Evolutionary conservation across 2,329 filamentous ascomycete species (phyloP).

Genomic region (Fusarium penzigii): DNA sequence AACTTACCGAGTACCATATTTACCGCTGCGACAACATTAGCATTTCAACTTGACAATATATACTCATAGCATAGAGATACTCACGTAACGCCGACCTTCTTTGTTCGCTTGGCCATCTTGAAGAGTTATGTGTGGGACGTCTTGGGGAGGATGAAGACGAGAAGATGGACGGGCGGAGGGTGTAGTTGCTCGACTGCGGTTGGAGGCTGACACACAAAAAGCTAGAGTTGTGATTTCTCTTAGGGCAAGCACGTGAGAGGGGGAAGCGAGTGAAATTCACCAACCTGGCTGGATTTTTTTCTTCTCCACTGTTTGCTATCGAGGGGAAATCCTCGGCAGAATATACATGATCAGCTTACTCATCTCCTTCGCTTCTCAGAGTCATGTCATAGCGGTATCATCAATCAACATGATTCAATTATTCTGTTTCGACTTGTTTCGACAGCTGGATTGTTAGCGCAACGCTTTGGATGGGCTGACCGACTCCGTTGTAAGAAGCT

Average conservation of each 20-base stretch:
- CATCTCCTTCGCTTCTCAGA: no score
- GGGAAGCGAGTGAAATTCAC: slow-evolving; percentile 30
- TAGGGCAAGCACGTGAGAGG: slow-evolving; percentile 46
- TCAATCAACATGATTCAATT: slow-evolving; percentile 11
- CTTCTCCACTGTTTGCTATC: neutral
- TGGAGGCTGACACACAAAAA: slow-evolving; percentile 35
- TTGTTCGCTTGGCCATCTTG: slow-evolving; percentile 95
- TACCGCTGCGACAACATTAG: slow-evolving; percentile 54
- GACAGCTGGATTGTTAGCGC: no score
- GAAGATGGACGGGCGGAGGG: slow-evolving; percentile 32
- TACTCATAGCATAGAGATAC: slow-evolving; percentile 25
- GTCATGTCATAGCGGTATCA: neutral
- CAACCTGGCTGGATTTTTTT: slow-evolving; percentile 8
- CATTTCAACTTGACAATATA: slow-evolving; percentile 10
- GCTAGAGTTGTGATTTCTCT: slow-evolving; percentile 43
- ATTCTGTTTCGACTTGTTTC: neutral
- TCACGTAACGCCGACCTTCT: slow-evolving; percentile 92
- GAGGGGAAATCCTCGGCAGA: slow-evolving; percentile 67
- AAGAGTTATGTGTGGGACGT: slow-evolving; percentile 43
- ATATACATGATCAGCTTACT: neutral
- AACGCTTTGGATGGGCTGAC: no score
- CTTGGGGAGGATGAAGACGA: slow-evolving; percentile 36
- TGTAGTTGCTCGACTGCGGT: slow-evolving; percentile 34
- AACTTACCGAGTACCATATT: slow-evolving; percentile 93
- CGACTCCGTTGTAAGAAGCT: no score